Percentiles rank a stretch among this genome's conserved stretches.
Conservation (phyloP, 2,329 filamentous ascomycete species). For the Trichoderma polysporum region DNA sequence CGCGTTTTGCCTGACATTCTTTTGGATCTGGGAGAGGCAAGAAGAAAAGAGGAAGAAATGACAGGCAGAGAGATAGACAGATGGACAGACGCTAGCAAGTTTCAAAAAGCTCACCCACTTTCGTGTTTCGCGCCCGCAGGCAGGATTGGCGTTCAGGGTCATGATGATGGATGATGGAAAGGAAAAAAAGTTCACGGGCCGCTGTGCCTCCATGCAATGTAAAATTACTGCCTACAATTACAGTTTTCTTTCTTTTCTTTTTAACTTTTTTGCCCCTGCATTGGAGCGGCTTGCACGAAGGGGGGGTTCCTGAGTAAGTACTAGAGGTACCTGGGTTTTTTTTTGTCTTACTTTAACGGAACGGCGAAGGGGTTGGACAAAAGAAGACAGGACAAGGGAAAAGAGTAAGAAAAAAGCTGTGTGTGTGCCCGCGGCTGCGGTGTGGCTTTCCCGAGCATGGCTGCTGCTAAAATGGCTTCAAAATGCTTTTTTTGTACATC, state of each 20-base stretch:
- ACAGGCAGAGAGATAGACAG: background rate
- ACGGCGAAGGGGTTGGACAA: background rate
- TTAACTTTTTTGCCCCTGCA: conserved; percentile 12
- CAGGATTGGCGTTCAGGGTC: background rate
- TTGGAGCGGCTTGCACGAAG: background rate
- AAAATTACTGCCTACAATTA: background rate
- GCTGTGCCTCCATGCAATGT: background rate
- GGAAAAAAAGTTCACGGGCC: background rate
- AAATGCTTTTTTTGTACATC: background rate
- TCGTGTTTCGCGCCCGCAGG: background rate
- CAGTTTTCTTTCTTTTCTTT: background rate
- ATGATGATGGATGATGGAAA: background rate
- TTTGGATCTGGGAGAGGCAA: background rate
- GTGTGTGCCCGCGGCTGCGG: background rate
- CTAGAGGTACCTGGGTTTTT: background rate
- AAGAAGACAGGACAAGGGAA: background rate
- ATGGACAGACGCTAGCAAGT: background rate
- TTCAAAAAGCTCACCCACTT: background rate
- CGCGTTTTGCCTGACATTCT: too few species aligned
- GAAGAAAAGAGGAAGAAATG: background rate
- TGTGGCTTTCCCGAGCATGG: conserved; percentile 2
- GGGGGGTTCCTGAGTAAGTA: background rate
- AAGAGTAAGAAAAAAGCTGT: background rate
- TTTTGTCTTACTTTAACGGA: background rate
- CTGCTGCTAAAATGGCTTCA: background rate